A percentile compares a stretch with the other conserved stretches of the same genome.
Conservation (phyloP, 768 basidiomycete genomes). For the Kwoniella mangroviensis region DNA sequence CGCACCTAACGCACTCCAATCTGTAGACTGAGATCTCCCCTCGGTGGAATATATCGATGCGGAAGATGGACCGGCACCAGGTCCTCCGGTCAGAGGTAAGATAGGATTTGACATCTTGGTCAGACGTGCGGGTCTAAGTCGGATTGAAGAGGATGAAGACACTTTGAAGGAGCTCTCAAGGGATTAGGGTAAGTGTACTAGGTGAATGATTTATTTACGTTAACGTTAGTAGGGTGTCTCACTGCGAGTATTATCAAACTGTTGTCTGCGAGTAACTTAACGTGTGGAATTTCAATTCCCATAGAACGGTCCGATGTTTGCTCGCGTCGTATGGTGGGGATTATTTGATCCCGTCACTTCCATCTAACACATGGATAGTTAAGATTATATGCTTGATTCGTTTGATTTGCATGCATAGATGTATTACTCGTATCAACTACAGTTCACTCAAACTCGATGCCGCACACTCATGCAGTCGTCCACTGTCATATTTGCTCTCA, state of each 20-base stretch:
- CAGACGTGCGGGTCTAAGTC: neutral
- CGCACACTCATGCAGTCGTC: neutral
- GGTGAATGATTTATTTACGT: neutral
- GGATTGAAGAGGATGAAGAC: conserved; percentile 4
- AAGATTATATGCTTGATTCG: too few relatives aligned
- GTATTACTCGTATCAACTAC: too few relatives aligned
- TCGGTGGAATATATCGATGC: neutral
- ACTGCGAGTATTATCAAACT: neutral
- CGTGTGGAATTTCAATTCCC: neutral
- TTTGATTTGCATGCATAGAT: too few relatives aligned
- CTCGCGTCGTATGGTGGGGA: neutral
- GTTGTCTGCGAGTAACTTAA: neutral
- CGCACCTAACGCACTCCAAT: neutral
- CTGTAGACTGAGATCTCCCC: neutral
- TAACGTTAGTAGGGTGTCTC: neutral
- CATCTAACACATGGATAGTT: too few relatives aligned
- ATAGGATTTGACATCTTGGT: conserved; percentile 6
- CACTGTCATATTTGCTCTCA: neutral
- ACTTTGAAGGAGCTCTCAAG: neutral
- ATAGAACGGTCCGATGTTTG: neutral
- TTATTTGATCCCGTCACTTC: neutral
- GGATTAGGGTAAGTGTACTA: neutral
- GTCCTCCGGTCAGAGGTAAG: neutral
- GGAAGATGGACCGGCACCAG: neutral
- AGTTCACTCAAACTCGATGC: too few relatives aligned